Evolutionary conservation across 352 stramenopile species (phyloP).

Genomic region (Phytophthora tubulina): DNA sequence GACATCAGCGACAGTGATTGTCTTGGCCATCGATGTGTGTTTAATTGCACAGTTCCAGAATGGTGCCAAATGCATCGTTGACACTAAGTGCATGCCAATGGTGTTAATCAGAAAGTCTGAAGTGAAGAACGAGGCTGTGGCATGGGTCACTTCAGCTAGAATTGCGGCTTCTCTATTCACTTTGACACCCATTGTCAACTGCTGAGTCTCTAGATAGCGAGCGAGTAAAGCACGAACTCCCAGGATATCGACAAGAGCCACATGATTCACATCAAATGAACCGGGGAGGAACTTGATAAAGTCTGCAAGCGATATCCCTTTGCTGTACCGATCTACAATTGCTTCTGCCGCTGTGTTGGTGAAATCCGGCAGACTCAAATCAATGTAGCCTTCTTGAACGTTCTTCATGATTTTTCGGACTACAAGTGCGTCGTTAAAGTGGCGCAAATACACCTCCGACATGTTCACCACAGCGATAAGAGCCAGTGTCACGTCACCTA

Average conservation of each 20-base stretch:
- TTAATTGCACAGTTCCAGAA: constrained; percentile 55
- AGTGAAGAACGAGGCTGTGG: constrained; percentile 35
- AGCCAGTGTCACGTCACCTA: constrained; percentile 29
- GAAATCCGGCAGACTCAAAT: constrained; percentile 23
- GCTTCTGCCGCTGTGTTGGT: constrained; percentile 31
- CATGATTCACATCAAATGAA: constrained; percentile 28
- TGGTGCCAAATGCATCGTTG: constrained; percentile 40
- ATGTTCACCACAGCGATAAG: constrained; percentile 37
- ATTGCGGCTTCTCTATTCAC: constrained; percentile 46
- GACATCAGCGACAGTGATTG: constrained; percentile 27
- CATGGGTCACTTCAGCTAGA: constrained; percentile 47
- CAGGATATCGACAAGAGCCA: constrained; percentile 41
- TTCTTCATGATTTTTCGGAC: constrained; percentile 52
- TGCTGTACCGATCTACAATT: constrained; percentile 35
- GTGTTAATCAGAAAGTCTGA: constrained; percentile 43
- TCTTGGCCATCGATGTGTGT: constrained; percentile 47
- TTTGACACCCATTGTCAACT: constrained; percentile 44
- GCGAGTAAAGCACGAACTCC: constrained; percentile 30
- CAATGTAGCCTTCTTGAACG: constrained; percentile 44
- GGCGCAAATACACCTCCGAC: constrained; percentile 38
- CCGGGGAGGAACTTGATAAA: constrained; percentile 32
- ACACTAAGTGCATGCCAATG: constrained; percentile 41
- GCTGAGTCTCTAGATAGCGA: constrained; percentile 35
- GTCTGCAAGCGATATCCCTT: constrained; percentile 34
- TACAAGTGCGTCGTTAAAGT: constrained; percentile 42